Evolutionary conservation across 1,139 yeast genomes (phyloP).

Genomic region (Candida sp.): DNA sequence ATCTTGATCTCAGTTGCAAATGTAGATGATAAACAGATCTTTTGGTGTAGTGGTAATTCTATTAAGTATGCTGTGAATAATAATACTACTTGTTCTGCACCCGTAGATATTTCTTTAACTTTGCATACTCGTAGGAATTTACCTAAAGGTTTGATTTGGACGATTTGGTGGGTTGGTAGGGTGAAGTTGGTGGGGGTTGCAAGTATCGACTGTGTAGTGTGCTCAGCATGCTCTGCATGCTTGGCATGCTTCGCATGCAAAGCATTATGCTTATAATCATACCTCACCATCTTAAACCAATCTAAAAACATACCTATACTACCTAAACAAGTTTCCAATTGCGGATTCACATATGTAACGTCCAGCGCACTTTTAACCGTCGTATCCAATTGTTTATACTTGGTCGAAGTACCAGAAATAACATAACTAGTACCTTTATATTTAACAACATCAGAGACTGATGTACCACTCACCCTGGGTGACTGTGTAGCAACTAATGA

Average conservation of each 20-base stretch:
- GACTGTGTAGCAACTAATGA: background rate
- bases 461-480: background rate
- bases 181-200: background rate
- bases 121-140: conserved; percentile 5
- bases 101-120: conserved; percentile 1
- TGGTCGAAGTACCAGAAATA: background rate
- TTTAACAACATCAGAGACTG: background rate
- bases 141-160: conserved; percentile 3
- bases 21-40: conserved; percentile 4
- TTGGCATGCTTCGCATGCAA: too few relatives aligned
- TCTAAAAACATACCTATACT: background rate
- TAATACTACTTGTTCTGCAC: conserved; percentile 4
- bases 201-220: background rate
- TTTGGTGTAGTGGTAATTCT: conserved; percentile 4
- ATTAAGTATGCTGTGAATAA: conserved; percentile 5
- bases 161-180: conserved; percentile 8
- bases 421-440: background rate
- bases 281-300: conserved; percentile 2
- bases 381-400: background rate
- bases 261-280: background rate
- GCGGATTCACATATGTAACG: background rate
- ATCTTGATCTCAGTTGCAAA: conserved; percentile 2
- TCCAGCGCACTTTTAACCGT: background rate
- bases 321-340: background rate
- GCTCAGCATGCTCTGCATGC: too few relatives aligned